phyloP scores from a whole-genome alignment of 2,329 filamentous ascomycete genomes.

The Pyricularia sp. region DNA sequence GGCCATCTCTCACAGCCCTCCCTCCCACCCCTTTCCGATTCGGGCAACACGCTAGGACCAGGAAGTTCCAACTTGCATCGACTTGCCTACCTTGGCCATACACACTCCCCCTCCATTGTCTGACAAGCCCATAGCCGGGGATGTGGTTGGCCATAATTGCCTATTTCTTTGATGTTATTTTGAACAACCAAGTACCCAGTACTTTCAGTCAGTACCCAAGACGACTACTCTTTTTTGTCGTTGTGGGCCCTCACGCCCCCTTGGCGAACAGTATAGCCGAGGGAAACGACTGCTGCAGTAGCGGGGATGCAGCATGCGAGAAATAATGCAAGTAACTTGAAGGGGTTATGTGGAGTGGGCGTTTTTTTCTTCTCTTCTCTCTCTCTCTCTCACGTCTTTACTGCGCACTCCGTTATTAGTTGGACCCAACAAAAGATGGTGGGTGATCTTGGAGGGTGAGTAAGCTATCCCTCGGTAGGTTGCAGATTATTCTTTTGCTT shows the following conservation, averaged over 20 bases:
- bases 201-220: neutral
- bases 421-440: neutral
- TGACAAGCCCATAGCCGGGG: neutral
- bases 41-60: neutral
- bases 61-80: neutral
- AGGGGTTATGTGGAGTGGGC: neutral
- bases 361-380: neutral
- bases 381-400: too few species aligned
- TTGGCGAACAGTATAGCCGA: neutral
- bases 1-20: neutral
- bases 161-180: neutral
- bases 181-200: neutral
- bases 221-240: neutral
- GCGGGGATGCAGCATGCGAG: neutral
- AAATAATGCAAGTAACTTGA: neutral
- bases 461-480: neutral
- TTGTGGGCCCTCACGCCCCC: neutral
- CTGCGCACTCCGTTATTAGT: neutral
- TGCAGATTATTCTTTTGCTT: neutral
- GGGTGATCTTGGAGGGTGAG: neutral
- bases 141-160: neutral
- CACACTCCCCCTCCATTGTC: neutral
- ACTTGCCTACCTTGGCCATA: neutral
- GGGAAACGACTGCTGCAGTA: neutral
- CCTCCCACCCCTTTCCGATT: neutral